Percentiles rank a stretch among this genome's conserved stretches.
These are phyloP conservation scores for Aurinia saxatilis DNA, from an alignment of 345 rosid genomes.

Conservation along the genomic window DNA sequence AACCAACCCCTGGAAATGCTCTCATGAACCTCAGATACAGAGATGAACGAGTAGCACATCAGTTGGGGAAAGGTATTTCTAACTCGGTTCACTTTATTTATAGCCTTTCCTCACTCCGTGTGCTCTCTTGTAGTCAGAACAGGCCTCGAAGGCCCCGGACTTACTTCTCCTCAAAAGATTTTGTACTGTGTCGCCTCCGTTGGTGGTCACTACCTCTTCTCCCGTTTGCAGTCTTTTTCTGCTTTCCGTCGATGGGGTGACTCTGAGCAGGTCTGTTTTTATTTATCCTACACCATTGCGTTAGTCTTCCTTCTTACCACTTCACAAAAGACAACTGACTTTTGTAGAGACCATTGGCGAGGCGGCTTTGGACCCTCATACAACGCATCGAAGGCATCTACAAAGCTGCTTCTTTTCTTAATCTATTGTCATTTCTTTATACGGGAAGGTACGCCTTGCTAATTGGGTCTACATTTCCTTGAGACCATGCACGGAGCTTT, in stretches of 20 bases:
- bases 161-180: slow-evolving; percentile 74
- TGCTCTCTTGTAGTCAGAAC: slow-evolving; percentile 57
- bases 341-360: slow-evolving; percentile 73
- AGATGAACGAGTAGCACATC: slow-evolving; percentile 60
- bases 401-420: slow-evolving; percentile 87
- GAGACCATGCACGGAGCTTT: not conserved
- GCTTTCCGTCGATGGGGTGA: slow-evolving; percentile 99
- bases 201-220: slow-evolving; percentile 93
- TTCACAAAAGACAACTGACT: not conserved
- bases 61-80: slow-evolving; percentile 46
- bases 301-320: not conserved
- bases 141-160: slow-evolving; percentile 94
- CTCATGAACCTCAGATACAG: slow-evolving; percentile 87
- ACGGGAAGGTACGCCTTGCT: slow-evolving; percentile 61
- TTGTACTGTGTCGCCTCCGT: slow-evolving; percentile 89
- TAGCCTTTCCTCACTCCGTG: not conserved
- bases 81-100: not conserved
- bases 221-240: slow-evolving; percentile 85
- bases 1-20: slow-evolving; percentile 97
- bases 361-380: slow-evolving; percentile 67
- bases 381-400: slow-evolving; percentile 81
- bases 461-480: not conserved
- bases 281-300: not conserved
- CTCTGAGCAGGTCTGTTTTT: slow-evolving; percentile 62
- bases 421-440: slow-evolving; percentile 80